Evolutionary conservation across 1,139 yeast species (phyloP), one percentile per base, ranked within the genome.

Genomic region (Nadsonia starkeyi-henricii): DNA sequence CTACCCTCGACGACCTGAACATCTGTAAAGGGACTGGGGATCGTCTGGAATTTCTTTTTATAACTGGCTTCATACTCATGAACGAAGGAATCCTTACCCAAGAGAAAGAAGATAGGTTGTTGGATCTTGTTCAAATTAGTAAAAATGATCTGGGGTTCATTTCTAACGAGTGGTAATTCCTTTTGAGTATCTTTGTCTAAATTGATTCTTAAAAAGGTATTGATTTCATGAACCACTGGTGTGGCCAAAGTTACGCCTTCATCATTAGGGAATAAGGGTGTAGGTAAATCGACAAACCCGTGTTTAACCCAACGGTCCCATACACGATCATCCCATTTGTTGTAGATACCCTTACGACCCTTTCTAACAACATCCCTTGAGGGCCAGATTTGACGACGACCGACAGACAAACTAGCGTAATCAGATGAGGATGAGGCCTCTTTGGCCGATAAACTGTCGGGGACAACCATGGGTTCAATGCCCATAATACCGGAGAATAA

Each of bases 231-330:
- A 1, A 48, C 36, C 19, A 47, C 42, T 3, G 53, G 53, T 1
- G 54, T 52, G 3, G 51, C 19, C 26, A 53, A 42, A 4, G 55
- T 48, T 17, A 52, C 51, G 5, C 54, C 55, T 7, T 28, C 30
- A 13, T 47, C 44, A 20, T 23, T 9, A 13, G 55, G 55, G 33
- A 49, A 52, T 18, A 33, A 23, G 3, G 21, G 33, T 1, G 52
- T 50, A 3, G 55, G 55, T 19, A 53, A 46, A 2, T 47, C 46
- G 26, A 54, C 44, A 37, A 54, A 45, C 1, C 53, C 51, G 39
- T 51, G 45, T 43, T 50, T 19, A 20, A 52, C 30, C 20, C 42
- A 54, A 7, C 39, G 41, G 2, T 48, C 47, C 13, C 45, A 51
- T 1, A 49, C 51, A 12, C 51, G 42, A 13, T 48, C 46, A 13